These are phyloP conservation scores for Edaphochlamys debaryana DNA, from an alignment of 139 green algal genomes.

Conservation along the genomic window DNA sequence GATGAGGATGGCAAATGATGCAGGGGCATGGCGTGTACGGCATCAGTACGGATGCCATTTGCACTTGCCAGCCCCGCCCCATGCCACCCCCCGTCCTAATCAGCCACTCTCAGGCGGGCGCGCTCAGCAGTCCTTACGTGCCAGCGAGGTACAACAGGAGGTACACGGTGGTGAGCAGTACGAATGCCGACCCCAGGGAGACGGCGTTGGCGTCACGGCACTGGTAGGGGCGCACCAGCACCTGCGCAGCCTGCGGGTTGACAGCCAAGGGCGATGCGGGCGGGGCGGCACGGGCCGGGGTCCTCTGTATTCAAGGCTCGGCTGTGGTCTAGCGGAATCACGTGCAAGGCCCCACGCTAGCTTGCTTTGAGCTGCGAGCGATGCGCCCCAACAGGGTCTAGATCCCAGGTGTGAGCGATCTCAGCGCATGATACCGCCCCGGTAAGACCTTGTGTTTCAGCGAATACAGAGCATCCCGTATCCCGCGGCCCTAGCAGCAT, in stretches of 20 bases:
- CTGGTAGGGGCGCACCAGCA: background rate
- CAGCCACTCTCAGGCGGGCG: too few species aligned
- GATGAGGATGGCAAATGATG: too few species aligned
- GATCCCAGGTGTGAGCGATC: too few species aligned
- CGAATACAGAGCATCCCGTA: too few species aligned
- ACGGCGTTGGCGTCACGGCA: background rate
- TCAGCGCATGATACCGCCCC: too few species aligned
- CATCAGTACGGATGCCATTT: too few species aligned
- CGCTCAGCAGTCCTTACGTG: background rate
- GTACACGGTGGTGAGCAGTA: background rate
- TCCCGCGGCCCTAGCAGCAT: too few species aligned
- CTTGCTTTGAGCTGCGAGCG: too few species aligned
- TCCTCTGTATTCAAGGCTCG: background rate
- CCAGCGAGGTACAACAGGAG: background rate
- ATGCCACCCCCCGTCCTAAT: too few species aligned
- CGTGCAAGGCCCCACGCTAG: background rate
- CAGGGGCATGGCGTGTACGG: too few species aligned
- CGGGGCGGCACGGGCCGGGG: background rate
- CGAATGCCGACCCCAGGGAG: background rate
- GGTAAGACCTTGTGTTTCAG: background rate
- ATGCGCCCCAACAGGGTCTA: too few species aligned
- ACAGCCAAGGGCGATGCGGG: background rate
- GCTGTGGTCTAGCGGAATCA: background rate
- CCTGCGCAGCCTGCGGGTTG: background rate
- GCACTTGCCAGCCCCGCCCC: too few species aligned